Percentiles rank a stretch among this genome's conserved stretches.
These are phyloP conservation scores for Saccharomycopsis sp. DNA, from an alignment of 805 yeast species.

Conservation along the genomic window DNA sequence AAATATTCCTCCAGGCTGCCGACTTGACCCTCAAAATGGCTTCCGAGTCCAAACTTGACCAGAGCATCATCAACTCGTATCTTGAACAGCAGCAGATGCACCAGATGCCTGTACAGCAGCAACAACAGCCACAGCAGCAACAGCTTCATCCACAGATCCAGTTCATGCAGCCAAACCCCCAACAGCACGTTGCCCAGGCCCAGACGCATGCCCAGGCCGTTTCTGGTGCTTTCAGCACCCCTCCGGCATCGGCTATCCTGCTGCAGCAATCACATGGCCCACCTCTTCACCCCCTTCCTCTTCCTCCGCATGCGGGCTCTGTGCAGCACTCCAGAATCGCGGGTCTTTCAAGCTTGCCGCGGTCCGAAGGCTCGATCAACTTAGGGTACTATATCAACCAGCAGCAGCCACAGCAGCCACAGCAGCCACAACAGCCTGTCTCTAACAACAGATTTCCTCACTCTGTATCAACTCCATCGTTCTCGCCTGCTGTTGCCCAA, in stretches of 20 bases:
- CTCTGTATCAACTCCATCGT: not conserved
- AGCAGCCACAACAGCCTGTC: not conserved
- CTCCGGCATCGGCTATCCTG: not conserved
- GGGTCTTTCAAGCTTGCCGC: not conserved
- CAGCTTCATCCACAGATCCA: slow-evolving; percentile 1
- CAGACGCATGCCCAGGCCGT: not conserved
- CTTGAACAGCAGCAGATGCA: slow-evolving; percentile 1
- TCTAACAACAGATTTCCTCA: not conserved
- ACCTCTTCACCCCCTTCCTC: not conserved
- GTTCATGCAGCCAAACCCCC: not conserved
- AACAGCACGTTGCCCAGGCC: slow-evolving; percentile 5
- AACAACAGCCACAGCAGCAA: not conserved
- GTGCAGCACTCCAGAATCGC: not conserved
- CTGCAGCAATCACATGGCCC: not conserved
- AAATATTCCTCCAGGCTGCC: slow-evolving; percentile 20
- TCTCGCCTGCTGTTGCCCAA: not conserved
- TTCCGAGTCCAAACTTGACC: slow-evolving; percentile 5
- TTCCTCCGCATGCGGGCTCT: not conserved
- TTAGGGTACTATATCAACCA: not conserved
- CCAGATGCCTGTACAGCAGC: not conserved
- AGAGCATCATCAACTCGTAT: not conserved
- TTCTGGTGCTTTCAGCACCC: not conserved
- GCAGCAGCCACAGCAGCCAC: not conserved
- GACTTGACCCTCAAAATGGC: slow-evolving; percentile 21
- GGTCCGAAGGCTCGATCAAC: slow-evolving; percentile 1